Percentiles rank a stretch among this genome's conserved stretches.
Evolutionary conservation across 225 moss, liverwort and hornwort genomes (phyloP).

Genomic region (Antitrichia curtipendula): DNA sequence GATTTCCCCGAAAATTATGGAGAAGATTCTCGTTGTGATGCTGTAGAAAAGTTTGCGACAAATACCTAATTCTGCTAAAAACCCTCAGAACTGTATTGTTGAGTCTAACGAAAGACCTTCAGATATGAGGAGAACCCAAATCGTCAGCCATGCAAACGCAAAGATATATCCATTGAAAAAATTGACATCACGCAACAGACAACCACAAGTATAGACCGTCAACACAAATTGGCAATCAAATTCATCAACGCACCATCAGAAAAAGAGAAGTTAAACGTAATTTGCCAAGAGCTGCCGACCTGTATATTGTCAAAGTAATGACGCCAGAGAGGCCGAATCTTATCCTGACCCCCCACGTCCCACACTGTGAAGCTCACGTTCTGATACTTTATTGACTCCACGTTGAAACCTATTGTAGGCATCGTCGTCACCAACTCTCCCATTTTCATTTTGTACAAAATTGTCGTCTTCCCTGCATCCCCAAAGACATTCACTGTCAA

Average conservation of each 20-base stretch:
- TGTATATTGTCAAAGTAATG: constrained; percentile 49
- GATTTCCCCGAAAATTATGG: background rate
- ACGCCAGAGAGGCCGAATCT: constrained; percentile 59
- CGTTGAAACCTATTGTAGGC: constrained; percentile 67
- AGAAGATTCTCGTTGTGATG: background rate
- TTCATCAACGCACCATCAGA: background rate
- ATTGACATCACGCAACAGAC: background rate
- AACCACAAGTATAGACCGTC: background rate
- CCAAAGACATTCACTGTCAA: background rate
- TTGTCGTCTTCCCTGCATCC: constrained; percentile 37
- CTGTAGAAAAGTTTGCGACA: background rate
- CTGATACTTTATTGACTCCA: constrained; percentile 62
- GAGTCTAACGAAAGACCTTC: background rate
- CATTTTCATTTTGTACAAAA: constrained; percentile 47
- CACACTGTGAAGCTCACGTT: constrained; percentile 74
- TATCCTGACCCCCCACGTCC: constrained; percentile 81
- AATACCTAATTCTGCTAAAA: background rate
- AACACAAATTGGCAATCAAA: background rate
- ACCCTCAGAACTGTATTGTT: background rate
- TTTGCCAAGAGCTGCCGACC: background rate
- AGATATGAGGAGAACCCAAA: background rate
- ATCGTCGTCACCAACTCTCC: constrained; percentile 63
- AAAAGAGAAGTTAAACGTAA: background rate
- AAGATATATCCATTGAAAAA: background rate
- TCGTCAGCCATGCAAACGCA: background rate